Base-by-base conservation (phyloP, 2,329 filamentous ascomycete genomes). In the Nannizziopsis barbatae region DNA sequence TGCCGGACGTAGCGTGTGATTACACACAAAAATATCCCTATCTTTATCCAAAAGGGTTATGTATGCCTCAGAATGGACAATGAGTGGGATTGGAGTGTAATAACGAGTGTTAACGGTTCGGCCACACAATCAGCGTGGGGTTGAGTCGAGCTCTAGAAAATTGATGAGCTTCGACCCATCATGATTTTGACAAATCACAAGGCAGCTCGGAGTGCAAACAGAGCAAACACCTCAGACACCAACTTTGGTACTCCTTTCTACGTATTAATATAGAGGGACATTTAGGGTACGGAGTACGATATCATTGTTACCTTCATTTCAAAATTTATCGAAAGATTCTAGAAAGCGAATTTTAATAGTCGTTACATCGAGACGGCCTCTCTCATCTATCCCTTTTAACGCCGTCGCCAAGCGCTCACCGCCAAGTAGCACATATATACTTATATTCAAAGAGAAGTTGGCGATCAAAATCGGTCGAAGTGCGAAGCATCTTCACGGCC, bases 401-500 rank as follows among this genome's bases (percentile, higher is more conserved):
- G 22, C 22, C 22, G 22, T 27, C 7, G 22, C 22, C 22, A 27
- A 27, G 7, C 7, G 7, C 4, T 27, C 22, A 27, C 22, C 22
- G 7, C 3, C 22, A 27, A 27, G 22, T 27, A 42, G 17, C 17
- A 15, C 11, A 31, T 30, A n/a, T 20, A 42, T 30, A 42, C 44
- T 7, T 53, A 51, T 22, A 53, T 27, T 27, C 22, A 27, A 7
- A 30, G n/a, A 48, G n/a, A 7, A 14, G n/a, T n/a, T n/a, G n/a
- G 20, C 52, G 3, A 2, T 43, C 18, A 49, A n/a, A 38, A 49
- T 60, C 55, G 41, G 27, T 50, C 58, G 49, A 63, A 64, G 48
- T 62, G 60, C 22, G 63, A 59, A 45, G 61, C 56, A 10, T 65
- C 65, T 22, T 69, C 66, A 3, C 60, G 60, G 31, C 60, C 60